Conservation (phyloP, 331 rosid genomes). For the Ulmus americana region DNA sequence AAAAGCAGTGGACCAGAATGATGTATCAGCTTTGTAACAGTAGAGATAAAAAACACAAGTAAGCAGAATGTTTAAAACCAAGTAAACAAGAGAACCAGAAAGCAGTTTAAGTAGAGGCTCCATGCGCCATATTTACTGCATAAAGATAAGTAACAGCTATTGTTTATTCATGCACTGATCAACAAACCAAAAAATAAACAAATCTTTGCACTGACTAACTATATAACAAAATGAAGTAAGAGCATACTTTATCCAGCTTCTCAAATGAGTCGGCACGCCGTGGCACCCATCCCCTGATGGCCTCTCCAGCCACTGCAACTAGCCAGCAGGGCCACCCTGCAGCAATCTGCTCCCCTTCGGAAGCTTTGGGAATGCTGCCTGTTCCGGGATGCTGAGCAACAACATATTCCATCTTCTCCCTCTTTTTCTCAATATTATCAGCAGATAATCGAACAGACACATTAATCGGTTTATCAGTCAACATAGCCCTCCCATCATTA, state of each 20-base stretch:
- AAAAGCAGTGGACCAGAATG: not conserved
- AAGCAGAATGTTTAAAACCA: not conserved
- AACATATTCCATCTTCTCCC: constrained; percentile 69
- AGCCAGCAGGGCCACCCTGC: constrained; percentile 99
- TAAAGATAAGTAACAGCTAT: not conserved
- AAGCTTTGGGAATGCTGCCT: constrained; percentile 71
- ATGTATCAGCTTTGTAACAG: not conserved
- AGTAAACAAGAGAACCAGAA: not conserved
- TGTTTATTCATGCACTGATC: not conserved
- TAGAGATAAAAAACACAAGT: constrained; percentile 3
- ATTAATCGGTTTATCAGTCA: constrained; percentile 66
- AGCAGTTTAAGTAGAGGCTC: not conserved
- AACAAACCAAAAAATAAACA: constrained; percentile 7
- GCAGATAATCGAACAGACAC: constrained; percentile 50
- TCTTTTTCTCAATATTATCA: constrained; percentile 69
- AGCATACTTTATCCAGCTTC: constrained; percentile 87
- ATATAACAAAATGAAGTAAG: constrained; percentile 22
- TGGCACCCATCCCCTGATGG: constrained; percentile 90
- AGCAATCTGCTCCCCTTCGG: constrained; percentile 90
- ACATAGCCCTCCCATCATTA: constrained; percentile 50
- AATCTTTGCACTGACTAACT: constrained; percentile 17
- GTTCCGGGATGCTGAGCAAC: constrained; percentile 64
- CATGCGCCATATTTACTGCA: not conserved
- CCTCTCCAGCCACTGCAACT: constrained; percentile 95
- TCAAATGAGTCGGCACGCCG: constrained; percentile 95